Percentiles rank a stretch among this genome's conserved stretches.
These are phyloP conservation scores for Talaromyces sp. DNA, from an alignment of 2,329 filamentous ascomycete species.

Conservation along the genomic window DNA sequence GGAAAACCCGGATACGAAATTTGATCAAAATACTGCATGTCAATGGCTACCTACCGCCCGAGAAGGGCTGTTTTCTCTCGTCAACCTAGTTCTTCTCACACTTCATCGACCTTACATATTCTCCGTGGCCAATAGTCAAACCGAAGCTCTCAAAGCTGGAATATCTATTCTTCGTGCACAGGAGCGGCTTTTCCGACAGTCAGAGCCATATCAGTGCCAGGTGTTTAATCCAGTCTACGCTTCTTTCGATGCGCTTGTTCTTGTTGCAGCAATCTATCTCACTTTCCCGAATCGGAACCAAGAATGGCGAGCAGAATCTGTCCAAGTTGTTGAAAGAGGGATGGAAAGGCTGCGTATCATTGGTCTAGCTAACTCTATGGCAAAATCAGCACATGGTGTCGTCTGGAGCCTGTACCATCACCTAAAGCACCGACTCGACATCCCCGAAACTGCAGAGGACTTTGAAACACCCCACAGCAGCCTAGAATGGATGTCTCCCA, in stretches of 20 bases:
- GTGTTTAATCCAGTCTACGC: slow-evolving; percentile 19
- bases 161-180: slow-evolving; percentile 15
- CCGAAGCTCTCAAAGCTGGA: slow-evolving; percentile 15
- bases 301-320: slow-evolving; percentile 7
- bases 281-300: slow-evolving; percentile 10
- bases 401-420: slow-evolving; percentile 15
- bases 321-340: slow-evolving; percentile 11
- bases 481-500: not conserved
- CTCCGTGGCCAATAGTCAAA: slow-evolving; percentile 14
- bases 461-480: not conserved
- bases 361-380: slow-evolving; percentile 16
- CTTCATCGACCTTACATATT: slow-evolving; percentile 19
- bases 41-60: slow-evolving; percentile 16
- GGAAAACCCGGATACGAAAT: slow-evolving; percentile 13
- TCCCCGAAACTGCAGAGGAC: not conserved
- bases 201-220: slow-evolving; percentile 14
- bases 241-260: slow-evolving; percentile 19
- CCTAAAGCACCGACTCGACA: slow-evolving; percentile 4
- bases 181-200: slow-evolving; percentile 14
- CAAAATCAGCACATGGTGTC: slow-evolving; percentile 15
- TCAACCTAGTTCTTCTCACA: slow-evolving; percentile 16
- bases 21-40: slow-evolving; percentile 12
- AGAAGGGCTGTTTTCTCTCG: slow-evolving; percentile 13
- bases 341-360: slow-evolving; percentile 11
- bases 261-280: slow-evolving; percentile 13